Base-by-base conservation (phyloP, 768 basidiomycete genomes). In the Psilocybe cyanescens region DNA sequence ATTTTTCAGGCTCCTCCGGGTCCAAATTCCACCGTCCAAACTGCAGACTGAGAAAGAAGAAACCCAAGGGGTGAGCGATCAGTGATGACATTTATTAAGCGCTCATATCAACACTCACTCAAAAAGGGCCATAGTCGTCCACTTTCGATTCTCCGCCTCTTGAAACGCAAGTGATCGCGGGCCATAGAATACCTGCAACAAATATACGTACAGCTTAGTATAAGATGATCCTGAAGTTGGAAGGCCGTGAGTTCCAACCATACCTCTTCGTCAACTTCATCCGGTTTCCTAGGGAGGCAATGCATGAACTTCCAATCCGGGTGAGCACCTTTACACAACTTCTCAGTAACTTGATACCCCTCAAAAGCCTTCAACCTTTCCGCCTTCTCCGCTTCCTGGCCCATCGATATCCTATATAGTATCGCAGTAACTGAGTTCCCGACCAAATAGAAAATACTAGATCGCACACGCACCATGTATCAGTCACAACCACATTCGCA, bases 251-350 rank as follows among this genome's bases (percentile, higher is more conserved):
- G 64, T 12, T 48, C 6, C 44, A 17, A 46, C 71, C 75, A 2
- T n/a, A 89, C 95, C 80, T 97, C 94, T 69, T 99, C 95, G 71
- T 98, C 92, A 48, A 99, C 97, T 74, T 99, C 97, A 65, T 97
- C 81, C 46, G 83, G 74, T 78, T 99, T 97, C 61, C 97, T 83
- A 28, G 97, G 97, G 17, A 99, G 81, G 73, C 97, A 99, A 71
- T 99, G 97, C 75, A 99, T 76, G 83, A 99, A 98, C 73, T 91
- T 89, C 95, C 95, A 97, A 69, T 93, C 78, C 3, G 87, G 85
- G 33, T 93, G 89, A 7, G 95, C 95, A 12, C 89, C 92, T 7
- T 91, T 91, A 74, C 95, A 95, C 31, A 99, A 82, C 33, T 84
- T 76, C 73, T 98, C 95, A 1, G 97, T 99, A 49, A 99, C 88